These are phyloP conservation scores for Vanrija humicola DNA, from an alignment of 1,284 basidiomycete species.

Conservation along the genomic window DNA sequence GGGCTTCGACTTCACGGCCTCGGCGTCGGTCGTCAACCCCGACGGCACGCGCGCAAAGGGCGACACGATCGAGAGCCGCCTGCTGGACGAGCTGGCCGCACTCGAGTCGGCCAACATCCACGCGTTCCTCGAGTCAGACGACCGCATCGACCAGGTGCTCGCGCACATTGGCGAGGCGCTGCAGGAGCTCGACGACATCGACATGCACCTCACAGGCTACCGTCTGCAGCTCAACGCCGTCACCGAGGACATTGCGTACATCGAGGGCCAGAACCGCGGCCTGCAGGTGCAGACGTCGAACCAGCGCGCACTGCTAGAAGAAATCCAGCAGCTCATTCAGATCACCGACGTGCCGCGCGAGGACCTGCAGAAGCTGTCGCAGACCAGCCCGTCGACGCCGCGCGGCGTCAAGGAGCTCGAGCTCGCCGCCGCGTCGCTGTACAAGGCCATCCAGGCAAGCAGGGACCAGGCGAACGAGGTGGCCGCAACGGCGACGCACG, in stretches of 20 bases:
- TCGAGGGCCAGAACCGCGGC: slow-evolving; percentile 94
- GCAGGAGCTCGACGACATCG: slow-evolving; percentile 78
- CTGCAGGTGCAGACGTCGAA: slow-evolving; percentile 97
- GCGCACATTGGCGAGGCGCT: slow-evolving; percentile 84
- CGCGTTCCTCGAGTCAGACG: slow-evolving; percentile 91
- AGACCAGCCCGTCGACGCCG: slow-evolving; percentile 76
- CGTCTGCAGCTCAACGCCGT: slow-evolving; percentile 92
- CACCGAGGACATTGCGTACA: slow-evolving; percentile 88
- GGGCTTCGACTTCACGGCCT: slow-evolving; percentile 86
- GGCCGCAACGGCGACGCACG: slow-evolving; percentile 85
- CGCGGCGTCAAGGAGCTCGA: slow-evolving; percentile 75
- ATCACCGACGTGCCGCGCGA: slow-evolving; percentile 86
- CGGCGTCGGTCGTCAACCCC: slow-evolving; percentile 26
- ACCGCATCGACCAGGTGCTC: slow-evolving; percentile 77
- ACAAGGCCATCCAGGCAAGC: slow-evolving; percentile 91
- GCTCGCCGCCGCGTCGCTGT: slow-evolving; percentile 77
- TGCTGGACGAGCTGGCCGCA: slow-evolving; percentile 81
- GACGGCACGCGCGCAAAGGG: slow-evolving; percentile 55
- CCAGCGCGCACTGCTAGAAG: slow-evolving; percentile 73
- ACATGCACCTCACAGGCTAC: slow-evolving; percentile 78
- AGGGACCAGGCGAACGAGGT: slow-evolving; percentile 77
- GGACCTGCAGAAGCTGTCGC: slow-evolving; percentile 69
- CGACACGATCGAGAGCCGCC: slow-evolving; percentile 78
- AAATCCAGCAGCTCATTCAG: slow-evolving; percentile 80
- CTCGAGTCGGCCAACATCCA: slow-evolving; percentile 95